Conservation (phyloP, 768 basidiomycete genomes). For the Leccinum pellstonianum region DNA sequence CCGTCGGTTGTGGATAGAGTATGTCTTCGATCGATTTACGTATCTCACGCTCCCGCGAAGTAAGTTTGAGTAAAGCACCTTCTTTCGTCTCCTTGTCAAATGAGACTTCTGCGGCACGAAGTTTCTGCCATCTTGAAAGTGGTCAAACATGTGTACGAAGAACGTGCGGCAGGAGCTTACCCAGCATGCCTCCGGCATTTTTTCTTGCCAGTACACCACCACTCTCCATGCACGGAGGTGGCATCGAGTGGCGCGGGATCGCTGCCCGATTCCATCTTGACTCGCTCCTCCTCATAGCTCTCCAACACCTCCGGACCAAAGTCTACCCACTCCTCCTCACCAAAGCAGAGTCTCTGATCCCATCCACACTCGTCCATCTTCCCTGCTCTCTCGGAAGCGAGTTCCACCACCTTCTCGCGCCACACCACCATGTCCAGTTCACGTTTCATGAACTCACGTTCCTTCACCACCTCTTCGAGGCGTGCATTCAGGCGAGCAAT, state of each 20-base stretch:
- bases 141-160: conserved; percentile 6
- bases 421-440: conserved; percentile 69
- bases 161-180: conserved; percentile 35
- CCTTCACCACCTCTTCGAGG: conserved; percentile 56
- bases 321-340: conserved; percentile 76
- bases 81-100: conserved; percentile 79
- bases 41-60: conserved; percentile 73
- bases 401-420: conserved; percentile 65
- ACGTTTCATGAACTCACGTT: conserved; percentile 63
- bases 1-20: conserved; percentile 47
- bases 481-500: conserved; percentile 50
- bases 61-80: conserved; percentile 61
- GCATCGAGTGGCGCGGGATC: conserved; percentile 42
- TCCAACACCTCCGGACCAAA: conserved; percentile 67
- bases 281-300: conserved; percentile 57
- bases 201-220: conserved; percentile 79
- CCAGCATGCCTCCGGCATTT: conserved; percentile 79
- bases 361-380: conserved; percentile 78
- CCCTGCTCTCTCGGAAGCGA: conserved; percentile 67
- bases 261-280: conserved; percentile 32
- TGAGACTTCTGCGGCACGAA: conserved; percentile 67
- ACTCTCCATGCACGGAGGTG: conserved; percentile 43
- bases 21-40: conserved; percentile 77
- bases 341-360: conserved; percentile 82
- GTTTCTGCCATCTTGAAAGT: conserved; percentile 67